Evolutionary conservation across 768 basidiomycete genomes (phyloP), one percentile per base, ranked within the genome.

Genomic region (Hygrocybe punicea): DNA sequence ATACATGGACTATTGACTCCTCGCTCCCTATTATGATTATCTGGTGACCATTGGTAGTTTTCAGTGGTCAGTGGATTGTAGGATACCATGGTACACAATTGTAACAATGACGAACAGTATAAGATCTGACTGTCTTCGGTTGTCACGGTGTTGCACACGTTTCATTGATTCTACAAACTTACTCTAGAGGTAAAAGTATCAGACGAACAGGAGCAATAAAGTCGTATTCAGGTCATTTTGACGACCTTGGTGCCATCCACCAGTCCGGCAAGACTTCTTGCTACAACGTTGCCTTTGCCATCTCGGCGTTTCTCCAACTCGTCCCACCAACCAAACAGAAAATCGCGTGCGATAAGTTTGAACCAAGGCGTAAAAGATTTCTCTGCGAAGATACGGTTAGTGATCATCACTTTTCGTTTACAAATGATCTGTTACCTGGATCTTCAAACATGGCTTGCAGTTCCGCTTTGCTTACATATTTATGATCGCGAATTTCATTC

Each of bases 291-390:
- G 7, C 88, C 89, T 16, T 83, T 65, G 11, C 58, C 61, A 58
- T 77, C 76, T 67, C 77, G 83, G 36, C 89, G 84, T 53, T 75
- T 76, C 60, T 88, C 66, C 42, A 99, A 84, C 59, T 89, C 87
- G 66, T 97, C 93, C 97, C 97, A 99, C 97, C 97, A 99, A 21
- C 91, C 92, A 68, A 95, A 98, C 42, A 99, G 80, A 73, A 96
- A 96, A 69, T 98, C 93, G 3, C 94, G 84, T 2, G 93, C 94
- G 66, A 99, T 98, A 25, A 98, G 85, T 71, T 94, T 92, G 84
- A 99, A 99, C 97, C 97, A 99, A 0, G 97, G 97, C 6, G 97
- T 99, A 72, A 99, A 99, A 2, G 82, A 83, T 70, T 91, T 91
- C 56, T 73, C 93, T 96, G 64, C 5, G 7, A 57, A 17, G 19